A percentile compares a stretch with the other conserved stretches of the same genome.
Conservation (phyloP, 2,329 filamentous ascomycete species). For the Penicillium sp. region DNA sequence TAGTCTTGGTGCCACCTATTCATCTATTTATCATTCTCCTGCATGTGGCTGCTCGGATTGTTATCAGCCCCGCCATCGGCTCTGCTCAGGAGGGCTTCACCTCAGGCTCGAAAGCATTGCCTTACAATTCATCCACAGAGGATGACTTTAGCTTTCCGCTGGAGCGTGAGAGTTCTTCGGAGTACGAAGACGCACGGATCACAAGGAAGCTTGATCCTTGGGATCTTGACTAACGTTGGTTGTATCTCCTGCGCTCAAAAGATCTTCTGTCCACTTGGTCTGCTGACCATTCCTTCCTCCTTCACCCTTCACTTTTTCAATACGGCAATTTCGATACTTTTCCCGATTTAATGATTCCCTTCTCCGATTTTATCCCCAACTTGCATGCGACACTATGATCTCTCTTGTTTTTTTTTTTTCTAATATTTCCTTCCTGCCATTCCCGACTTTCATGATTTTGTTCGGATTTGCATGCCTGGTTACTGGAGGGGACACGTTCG, state of each 20-base stretch:
- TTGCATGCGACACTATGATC: conserved; percentile 9
- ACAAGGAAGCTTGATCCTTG: conserved; percentile 21
- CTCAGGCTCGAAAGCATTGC: conserved; percentile 14
- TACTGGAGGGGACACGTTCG: neutral
- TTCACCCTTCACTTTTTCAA: conserved; percentile 1
- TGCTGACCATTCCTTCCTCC: neutral
- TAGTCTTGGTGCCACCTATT: conserved; percentile 73
- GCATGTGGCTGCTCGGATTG: conserved; percentile 70
- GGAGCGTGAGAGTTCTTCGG: conserved; percentile 23
- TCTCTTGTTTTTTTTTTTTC: conserved; percentile 1
- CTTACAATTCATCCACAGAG: conserved; percentile 20
- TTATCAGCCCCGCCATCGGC: conserved; percentile 32
- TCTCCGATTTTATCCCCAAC: neutral
- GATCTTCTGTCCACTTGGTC: neutral
- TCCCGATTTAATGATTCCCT: conserved; percentile 13
- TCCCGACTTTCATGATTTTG: conserved; percentile 7
- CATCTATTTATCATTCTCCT: conserved; percentile 75
- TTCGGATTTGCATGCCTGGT: neutral
- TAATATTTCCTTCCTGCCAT: conserved; percentile 4
- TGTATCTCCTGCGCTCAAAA: too few relatives aligned
- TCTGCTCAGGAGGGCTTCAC: conserved; percentile 15
- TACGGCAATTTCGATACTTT: conserved; percentile 5
- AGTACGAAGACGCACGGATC: conserved; percentile 18
- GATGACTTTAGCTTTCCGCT: conserved; percentile 38
- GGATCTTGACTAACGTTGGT: conserved; percentile 20